Evolutionary conservation across 805 yeast species (phyloP).

Genomic region (Candida qinlingensis): DNA sequence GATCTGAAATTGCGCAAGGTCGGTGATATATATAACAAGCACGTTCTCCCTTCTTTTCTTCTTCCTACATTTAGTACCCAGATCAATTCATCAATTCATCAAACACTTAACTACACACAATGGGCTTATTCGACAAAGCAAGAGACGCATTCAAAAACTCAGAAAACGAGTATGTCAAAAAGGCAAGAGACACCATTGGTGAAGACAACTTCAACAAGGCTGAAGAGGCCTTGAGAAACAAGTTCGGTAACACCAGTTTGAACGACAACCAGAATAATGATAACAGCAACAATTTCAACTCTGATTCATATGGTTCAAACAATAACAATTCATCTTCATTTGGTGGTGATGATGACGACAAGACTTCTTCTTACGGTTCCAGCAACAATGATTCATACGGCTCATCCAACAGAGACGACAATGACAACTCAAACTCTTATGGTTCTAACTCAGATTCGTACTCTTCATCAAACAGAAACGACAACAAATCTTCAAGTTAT

Average conservation of each 20-base stretch:
- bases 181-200: constrained; percentile 23
- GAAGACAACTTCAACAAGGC: constrained; percentile 24
- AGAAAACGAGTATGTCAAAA: constrained; percentile 19
- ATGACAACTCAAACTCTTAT: background rate
- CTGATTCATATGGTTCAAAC: constrained; percentile 1
- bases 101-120: constrained; percentile 8
- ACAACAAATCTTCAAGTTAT: background rate
- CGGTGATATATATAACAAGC: no score
- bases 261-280: constrained; percentile 16
- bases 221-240: constrained; percentile 22
- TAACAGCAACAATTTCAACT: background rate
- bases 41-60: background rate
- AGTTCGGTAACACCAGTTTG: constrained; percentile 24
- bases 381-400: constrained; percentile 15
- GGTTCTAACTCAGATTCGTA: background rate
- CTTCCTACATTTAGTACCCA: no score
- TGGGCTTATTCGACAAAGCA: constrained; percentile 41
- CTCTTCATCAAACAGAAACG: constrained; percentile 9
- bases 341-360: constrained; percentile 9
- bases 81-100: background rate
- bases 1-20: no score
- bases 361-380: background rate
- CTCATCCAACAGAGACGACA: constrained; percentile 10
- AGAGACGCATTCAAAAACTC: constrained; percentile 24
- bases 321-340: constrained; percentile 15